Conservation (phyloP, 306 rosid genomes). For the Dalbergia oliveri region DNA sequence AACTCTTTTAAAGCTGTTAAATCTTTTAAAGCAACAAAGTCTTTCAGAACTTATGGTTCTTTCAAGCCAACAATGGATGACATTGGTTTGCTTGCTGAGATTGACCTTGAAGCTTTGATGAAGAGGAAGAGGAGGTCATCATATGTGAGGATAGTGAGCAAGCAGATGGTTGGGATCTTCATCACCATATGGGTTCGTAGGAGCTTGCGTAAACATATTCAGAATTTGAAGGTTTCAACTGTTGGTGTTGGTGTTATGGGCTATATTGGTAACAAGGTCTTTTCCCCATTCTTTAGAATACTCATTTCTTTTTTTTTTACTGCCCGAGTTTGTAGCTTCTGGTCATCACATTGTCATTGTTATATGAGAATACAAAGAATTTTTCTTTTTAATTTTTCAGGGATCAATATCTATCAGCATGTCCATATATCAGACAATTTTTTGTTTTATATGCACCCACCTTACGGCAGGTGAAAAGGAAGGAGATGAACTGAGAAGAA, state of each 20-base stretch:
- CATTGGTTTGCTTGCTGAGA: conserved; percentile 65
- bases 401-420: conserved; percentile 93
- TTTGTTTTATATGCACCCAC: conserved; percentile 93
- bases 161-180: conserved; percentile 97
- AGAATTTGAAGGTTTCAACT: conserved; percentile 84
- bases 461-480: conserved; percentile 90
- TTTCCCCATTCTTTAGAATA: conserved; percentile 33
- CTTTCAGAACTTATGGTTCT: conserved; percentile 61
- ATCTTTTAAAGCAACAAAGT: conserved; percentile 67
- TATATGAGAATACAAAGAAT: background rate
- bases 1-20: conserved; percentile 60
- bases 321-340: background rate
- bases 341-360: background rate
- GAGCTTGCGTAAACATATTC: conserved; percentile 88
- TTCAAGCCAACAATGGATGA: conserved; percentile 68
- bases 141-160: conserved; percentile 87
- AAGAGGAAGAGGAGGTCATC: conserved; percentile 77
- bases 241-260: conserved; percentile 99
- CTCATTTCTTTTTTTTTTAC: background rate
- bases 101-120: conserved; percentile 84
- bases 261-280: conserved; percentile 96
- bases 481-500: conserved; percentile 77
- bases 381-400: conserved; percentile 56
- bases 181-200: conserved; percentile 90
- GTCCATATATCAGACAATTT: conserved; percentile 89